Evolutionary conservation across 768 basidiomycete species (phyloP).

Genomic region (Suillus sp.): DNA sequence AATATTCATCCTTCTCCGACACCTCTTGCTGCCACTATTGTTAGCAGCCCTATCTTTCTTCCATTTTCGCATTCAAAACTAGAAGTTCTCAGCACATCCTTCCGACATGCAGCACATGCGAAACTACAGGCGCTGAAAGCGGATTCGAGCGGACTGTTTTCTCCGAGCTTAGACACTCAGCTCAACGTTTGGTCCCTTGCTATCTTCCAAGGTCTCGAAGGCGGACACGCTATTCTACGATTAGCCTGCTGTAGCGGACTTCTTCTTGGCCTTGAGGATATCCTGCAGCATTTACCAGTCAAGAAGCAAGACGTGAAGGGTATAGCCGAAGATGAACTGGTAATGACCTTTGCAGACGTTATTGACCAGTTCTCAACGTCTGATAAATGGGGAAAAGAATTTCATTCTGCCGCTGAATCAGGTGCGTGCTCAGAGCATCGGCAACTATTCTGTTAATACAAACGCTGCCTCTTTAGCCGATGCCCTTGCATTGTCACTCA

Average conservation of each 20-base stretch:
- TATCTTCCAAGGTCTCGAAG: slow-evolving; percentile 60
- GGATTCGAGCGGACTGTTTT: slow-evolving; percentile 34
- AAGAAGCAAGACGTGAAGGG: slow-evolving; percentile 37
- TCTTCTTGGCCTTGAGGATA: slow-evolving; percentile 63
- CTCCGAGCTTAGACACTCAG: slow-evolving; percentile 40
- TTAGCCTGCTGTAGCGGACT: slow-evolving; percentile 67
- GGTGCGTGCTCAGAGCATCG: slow-evolving; percentile 29
- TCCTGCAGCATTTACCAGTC: slow-evolving; percentile 35
- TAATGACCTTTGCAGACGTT: slow-evolving; percentile 73
- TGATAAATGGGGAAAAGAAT: slow-evolving; percentile 68
- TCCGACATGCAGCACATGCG: slow-evolving; percentile 35
- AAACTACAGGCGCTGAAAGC: slow-evolving; percentile 27
- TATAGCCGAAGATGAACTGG: slow-evolving; percentile 61
- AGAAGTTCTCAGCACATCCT: slow-evolving; percentile 28
- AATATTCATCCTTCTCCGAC: slow-evolving; percentile 32
- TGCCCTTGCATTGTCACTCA: slow-evolving; percentile 45
- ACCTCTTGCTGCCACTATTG: slow-evolving; percentile 35
- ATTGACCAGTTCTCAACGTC: slow-evolving; percentile 57
- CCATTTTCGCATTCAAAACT: slow-evolving; percentile 34
- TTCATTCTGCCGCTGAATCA: slow-evolving; percentile 52
- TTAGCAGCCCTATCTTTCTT: slow-evolving; percentile 33
- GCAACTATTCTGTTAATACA: slow-evolving; percentile 3
- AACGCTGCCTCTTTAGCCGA: slow-evolving; percentile 34
- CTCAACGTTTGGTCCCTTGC: slow-evolving; percentile 53
- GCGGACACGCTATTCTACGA: slow-evolving; percentile 63